Evolutionary conservation across 441 rosid species (phyloP), one percentile per base, ranked within the genome.

Genomic region (Adansonia grandidieri): DNA sequence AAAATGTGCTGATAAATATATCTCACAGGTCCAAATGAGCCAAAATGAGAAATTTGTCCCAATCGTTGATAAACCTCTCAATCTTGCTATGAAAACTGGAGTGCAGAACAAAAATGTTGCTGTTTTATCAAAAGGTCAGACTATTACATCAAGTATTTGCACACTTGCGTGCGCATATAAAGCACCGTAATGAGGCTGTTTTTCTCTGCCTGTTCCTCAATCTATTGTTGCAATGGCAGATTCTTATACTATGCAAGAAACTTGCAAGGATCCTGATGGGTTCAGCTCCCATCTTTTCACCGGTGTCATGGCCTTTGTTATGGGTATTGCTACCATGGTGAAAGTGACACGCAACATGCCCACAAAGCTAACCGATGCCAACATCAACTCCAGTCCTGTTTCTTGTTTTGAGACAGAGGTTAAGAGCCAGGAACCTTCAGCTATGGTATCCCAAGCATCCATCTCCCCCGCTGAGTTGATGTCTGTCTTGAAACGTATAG

Each of bases 301-400:
- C 0, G 95, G 93, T 7, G 88, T 95, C 6, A 87, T 95, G 96
- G 87, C 98, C 56, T 81, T 95, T 4, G 89, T 92, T 24, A 91
- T 88, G 90, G 95, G 98, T 42, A 86, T 93, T 2, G 92, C 85
- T 69, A 91, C 98, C 44, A 87, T 93, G 90, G 86, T 92, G 53
- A 87, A 82, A 85, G 90, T 92, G 80, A 87, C 98, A 0, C 86
- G 91, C 42, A 91, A 86, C 82, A 86, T 93, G 85, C 97, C 98
- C 0, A 87, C 68, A 76, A 92, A 84, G 76, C 82, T 90, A 78
- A 90, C 91, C 1, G 90, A 88, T 77, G 89, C 87, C 40, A 85
- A 86, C 65, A 77, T 91, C 75, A 88, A 90, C 81, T 87, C 94
- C 4, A 81, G 79, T 76, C 80, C 91, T 0, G 83, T 53, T 20